Evolutionary conservation across 1,139 yeast genomes (phyloP).

Genomic region (Suhomyces panamericanus): DNA sequence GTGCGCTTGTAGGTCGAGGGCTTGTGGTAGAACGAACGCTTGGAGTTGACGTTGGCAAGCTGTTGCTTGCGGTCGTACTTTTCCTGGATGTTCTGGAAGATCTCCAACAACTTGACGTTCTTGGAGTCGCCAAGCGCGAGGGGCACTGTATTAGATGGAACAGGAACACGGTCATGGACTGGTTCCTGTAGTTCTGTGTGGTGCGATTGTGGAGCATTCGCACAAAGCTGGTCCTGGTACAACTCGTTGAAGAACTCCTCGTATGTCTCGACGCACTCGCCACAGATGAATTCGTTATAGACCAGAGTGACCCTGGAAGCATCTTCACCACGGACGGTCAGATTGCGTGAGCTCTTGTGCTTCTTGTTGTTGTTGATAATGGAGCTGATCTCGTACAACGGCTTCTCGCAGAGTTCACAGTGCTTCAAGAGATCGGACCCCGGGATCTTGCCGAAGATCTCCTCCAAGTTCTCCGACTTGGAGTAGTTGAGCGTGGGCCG

Average conservation of each 20-base stretch:
- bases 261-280: constrained; percentile 59
- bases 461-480: constrained; percentile 34
- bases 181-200: background rate
- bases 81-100: constrained; percentile 26
- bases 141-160: background rate
- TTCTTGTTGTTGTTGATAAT: constrained; percentile 30
- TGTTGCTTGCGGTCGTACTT: constrained; percentile 17
- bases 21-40: constrained; percentile 16
- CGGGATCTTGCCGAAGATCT: constrained; percentile 43
- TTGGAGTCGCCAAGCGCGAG: background rate
- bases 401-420: constrained; percentile 67
- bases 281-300: constrained; percentile 61
- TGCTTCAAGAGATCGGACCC: constrained; percentile 47
- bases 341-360: constrained; percentile 12
- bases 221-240: constrained; percentile 17
- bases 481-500: constrained; percentile 5
- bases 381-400: constrained; percentile 63
- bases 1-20: constrained; percentile 16
- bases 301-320: constrained; percentile 14
- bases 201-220: background rate
- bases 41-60: constrained; percentile 7
- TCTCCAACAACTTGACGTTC: constrained; percentile 21
- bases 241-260: constrained; percentile 50
- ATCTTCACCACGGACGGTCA: background rate
- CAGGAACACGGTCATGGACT: background rate